Evolutionary conservation across 2,329 filamentous ascomycete genomes (phyloP), one percentile per base, ranked within the genome.

Genomic region (Aspergillus neotritici): DNA sequence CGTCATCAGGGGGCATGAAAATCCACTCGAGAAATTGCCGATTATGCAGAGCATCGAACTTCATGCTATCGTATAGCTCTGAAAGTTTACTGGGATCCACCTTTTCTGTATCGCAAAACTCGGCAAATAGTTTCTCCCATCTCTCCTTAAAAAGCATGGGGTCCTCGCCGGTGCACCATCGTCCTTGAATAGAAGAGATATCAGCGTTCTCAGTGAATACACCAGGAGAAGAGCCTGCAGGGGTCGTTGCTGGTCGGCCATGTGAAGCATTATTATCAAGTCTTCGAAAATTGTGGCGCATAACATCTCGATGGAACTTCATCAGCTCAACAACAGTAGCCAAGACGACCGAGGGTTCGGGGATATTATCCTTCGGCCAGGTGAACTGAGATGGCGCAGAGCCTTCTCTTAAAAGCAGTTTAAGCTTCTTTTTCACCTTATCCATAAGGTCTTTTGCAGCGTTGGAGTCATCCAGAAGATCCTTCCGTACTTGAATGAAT

Each of bases 371-470:
- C 53, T 81, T 80, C 2, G 93, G 93, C 93, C 93, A 98, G n/a
- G 93, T 88, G 62, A 98, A 98, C 60, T 98, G 89, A 13, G 91
- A 83, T 8, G 93, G 93, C 1, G 91, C 87, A 60, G 93, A 86
- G n/a, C 91, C 93, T 65, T 95, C 87, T 25, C 93, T 83, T 45
- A 98, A 69, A 14, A 98, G 76, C 1, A 87, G 84, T 71, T 98
- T 98, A 21, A 98, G 78, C 80, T 94, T 96, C 79, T 98, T 98
- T 77, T 98, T 98, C 43, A 98, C 93, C 68, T 95, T 96, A 69
- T 98, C 94, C 86, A 96, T 98, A 60, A 95, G 89, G 63, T 98
- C 93, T 65, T 98, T 98, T 45, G 93, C 93, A 4, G 93, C 93
- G 65, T 98, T 98, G 0, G 90, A 97, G 63, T 98, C 93, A 63